Conservation (phyloP, 139 green algal genomes). For the Tetradesmus obliquus region DNA sequence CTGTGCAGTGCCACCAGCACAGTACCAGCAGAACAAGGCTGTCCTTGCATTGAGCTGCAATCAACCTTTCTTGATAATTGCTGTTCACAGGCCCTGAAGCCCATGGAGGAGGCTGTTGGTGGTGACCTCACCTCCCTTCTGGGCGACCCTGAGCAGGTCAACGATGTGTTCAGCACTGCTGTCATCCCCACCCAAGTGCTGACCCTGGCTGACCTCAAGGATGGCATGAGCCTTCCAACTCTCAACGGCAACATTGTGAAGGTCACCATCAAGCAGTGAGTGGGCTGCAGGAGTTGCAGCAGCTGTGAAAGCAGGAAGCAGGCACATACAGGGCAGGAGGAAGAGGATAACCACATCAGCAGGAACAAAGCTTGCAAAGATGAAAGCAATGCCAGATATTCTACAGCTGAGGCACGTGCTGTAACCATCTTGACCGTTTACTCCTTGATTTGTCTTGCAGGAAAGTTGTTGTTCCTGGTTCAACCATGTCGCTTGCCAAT, state of each 20-base stretch:
- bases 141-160: conserved; percentile 26
- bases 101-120: conserved; percentile 25
- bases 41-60: neutral
- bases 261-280: conserved; percentile 31
- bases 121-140: conserved; percentile 15
- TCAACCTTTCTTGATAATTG: neutral
- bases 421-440: no score
- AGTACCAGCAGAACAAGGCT: neutral
- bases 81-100: neutral
- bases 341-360: neutral
- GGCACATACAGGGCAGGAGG: neutral
- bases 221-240: conserved; percentile 21
- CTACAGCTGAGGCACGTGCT: neutral
- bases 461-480: neutral
- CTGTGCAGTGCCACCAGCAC: neutral
- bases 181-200: conserved; percentile 26
- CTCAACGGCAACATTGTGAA: conserved; percentile 31
- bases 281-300: neutral
- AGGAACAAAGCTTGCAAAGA: no score
- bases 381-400: neutral
- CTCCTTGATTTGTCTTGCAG: neutral
- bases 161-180: conserved; percentile 12
- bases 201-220: neutral
- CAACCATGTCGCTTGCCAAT: neutral
- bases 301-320: neutral